phyloP scores from a whole-genome alignment of 306 rosid genomes.

The Cicer chorassanicum region DNA sequence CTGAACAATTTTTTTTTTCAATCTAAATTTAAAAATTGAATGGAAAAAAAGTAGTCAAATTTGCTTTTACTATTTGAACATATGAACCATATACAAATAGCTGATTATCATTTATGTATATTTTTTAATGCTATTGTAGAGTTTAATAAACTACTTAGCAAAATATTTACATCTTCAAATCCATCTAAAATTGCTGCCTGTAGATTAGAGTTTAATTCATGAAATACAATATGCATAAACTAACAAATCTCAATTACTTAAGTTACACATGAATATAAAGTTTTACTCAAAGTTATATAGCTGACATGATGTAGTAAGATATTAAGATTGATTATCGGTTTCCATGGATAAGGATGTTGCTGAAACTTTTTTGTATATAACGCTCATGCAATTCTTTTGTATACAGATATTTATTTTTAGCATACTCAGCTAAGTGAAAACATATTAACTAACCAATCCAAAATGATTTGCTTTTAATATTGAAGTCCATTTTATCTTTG shows the following conservation, averaged over 20 bases:
- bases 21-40: conserved; percentile 1
- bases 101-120: not conserved
- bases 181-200: conserved; percentile 7
- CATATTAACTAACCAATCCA: not conserved
- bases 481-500: conserved; percentile 12
- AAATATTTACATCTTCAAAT: conserved; percentile 18
- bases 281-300: no score
- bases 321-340: not conserved
- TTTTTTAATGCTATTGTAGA: not conserved
- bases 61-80: not conserved
- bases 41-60: not conserved
- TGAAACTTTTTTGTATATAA: not conserved
- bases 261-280: no score
- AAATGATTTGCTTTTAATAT: conserved; percentile 7
- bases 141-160: not conserved
- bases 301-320: not conserved
- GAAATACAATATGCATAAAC: conserved; percentile 32
- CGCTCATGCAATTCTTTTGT: conserved; percentile 20
- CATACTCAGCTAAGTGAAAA: not conserved
- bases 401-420: conserved; percentile 16
- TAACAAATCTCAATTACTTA: not conserved
- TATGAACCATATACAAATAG: not conserved
- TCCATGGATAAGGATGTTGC: conserved; percentile 15
- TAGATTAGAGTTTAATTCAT: conserved; percentile 11
- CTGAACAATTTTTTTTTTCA: conserved; percentile 4